These are phyloP conservation scores for Gossypium anomalum DNA, from an alignment of 345 rosid genomes.

Conservation along the genomic window DNA sequence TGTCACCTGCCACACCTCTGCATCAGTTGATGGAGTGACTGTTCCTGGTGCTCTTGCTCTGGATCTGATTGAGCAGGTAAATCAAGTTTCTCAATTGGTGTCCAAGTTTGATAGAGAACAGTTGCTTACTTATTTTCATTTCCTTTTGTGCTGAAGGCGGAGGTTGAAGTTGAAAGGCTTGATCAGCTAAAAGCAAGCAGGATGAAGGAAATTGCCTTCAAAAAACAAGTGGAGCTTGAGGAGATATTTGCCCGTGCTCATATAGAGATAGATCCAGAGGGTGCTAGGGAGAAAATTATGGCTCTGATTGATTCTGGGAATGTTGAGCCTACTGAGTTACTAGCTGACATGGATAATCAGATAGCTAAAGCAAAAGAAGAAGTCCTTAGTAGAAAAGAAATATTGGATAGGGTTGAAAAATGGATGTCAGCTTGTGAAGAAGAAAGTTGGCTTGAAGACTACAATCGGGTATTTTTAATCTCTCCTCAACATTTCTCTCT, in stretches of 20 bases:
- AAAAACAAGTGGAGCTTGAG: constrained; percentile 89
- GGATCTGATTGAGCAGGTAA: constrained; percentile 89
- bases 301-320: constrained; percentile 74
- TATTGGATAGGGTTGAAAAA: constrained; percentile 94
- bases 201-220: constrained; percentile 97
- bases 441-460: constrained; percentile 99
- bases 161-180: constrained; percentile 92
- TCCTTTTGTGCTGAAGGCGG: constrained; percentile 48
- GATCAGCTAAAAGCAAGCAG: constrained; percentile 90
- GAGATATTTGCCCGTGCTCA: constrained; percentile 83
- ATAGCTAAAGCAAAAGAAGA: constrained; percentile 88
- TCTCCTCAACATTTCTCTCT: neutral
- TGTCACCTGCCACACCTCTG: constrained; percentile 78
- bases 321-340: constrained; percentile 84
- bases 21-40: constrained; percentile 84
- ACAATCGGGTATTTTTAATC: constrained; percentile 58
- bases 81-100: neutral
- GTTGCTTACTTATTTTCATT: constrained; percentile 22
- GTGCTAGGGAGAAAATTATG: constrained; percentile 90
- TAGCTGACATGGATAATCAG: constrained; percentile 92
- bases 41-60: constrained; percentile 78
- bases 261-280: constrained; percentile 71
- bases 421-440: constrained; percentile 99
- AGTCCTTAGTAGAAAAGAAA: constrained; percentile 86
- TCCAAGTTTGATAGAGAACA: constrained; percentile 5